Conservation (phyloP, 1,139 yeast species). For the Hanseniaspora gamundiae region DNA sequence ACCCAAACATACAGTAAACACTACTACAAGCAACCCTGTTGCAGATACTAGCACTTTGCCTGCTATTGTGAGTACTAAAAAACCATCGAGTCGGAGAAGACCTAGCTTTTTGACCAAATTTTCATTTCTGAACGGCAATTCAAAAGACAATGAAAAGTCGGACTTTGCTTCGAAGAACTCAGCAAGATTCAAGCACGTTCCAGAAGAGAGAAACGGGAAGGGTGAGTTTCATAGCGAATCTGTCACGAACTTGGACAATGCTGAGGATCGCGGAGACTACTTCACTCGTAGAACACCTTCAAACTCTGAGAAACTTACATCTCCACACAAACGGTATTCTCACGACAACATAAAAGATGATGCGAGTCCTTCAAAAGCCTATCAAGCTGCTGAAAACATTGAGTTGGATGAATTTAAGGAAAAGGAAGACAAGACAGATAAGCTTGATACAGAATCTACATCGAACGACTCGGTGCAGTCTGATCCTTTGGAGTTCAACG, state of each 20-base stretch:
- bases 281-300: no score
- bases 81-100: slow-evolving; percentile 3
- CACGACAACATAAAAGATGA: no score
- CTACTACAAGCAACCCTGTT: neutral
- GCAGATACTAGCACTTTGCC: neutral
- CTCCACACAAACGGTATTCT: no score
- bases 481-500: no score
- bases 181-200: slow-evolving; percentile 1
- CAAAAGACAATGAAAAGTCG: neutral
- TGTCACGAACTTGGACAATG: neutral
- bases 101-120: slow-evolving; percentile 7
- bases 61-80: slow-evolving; percentile 1
- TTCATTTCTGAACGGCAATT: slow-evolving; percentile 1
- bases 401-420: slow-evolving; percentile 8
- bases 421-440: no score
- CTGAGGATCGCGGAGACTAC: slow-evolving; percentile 15
- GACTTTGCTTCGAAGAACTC: neutral
- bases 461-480: no score
- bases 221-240: no score
- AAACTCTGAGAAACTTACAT: no score
- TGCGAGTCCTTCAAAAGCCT: no score
- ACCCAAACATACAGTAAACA: slow-evolving; percentile 7
- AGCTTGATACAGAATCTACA: no score
- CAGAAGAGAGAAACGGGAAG: slow-evolving; percentile 6
- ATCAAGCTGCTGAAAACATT: no score